Percentiles rank a stretch among this genome's conserved stretches.
These are phyloP conservation scores for Citrus cavaleriei DNA, from an alignment of 345 rosid species.

Conservation along the genomic window DNA sequence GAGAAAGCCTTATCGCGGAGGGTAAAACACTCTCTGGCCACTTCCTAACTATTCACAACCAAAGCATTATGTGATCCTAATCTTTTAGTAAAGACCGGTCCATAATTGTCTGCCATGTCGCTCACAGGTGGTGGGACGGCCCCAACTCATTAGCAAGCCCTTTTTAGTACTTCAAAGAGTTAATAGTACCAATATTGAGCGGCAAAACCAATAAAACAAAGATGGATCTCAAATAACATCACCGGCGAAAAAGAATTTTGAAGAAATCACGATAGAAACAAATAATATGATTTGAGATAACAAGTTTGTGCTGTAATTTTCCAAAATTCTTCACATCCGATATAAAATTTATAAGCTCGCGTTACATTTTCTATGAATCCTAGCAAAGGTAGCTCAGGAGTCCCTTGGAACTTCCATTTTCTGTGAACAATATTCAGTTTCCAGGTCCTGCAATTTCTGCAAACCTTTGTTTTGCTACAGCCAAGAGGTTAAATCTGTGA, in stretches of 20 bases:
- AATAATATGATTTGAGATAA: neutral
- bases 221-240: neutral
- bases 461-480: neutral
- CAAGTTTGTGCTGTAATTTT: neutral
- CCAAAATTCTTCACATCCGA: neutral
- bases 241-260: neutral
- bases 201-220: neutral
- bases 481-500: neutral
- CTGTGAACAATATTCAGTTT: neutral
- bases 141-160: no score
- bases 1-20: slow-evolving; percentile 30
- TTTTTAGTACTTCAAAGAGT: no score
- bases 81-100: slow-evolving; percentile 25
- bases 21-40: slow-evolving; percentile 30
- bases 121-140: neutral
- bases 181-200: no score
- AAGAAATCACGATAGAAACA: neutral
- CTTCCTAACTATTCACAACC: slow-evolving; percentile 28
- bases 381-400: neutral
- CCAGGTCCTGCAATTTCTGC: neutral
- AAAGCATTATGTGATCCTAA: slow-evolving; percentile 26
- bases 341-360: neutral
- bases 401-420: neutral
- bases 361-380: neutral
- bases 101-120: slow-evolving; percentile 32